phyloP scores from a whole-genome alignment of 805 yeast species.

The Lipomyces mesembrius region DNA sequence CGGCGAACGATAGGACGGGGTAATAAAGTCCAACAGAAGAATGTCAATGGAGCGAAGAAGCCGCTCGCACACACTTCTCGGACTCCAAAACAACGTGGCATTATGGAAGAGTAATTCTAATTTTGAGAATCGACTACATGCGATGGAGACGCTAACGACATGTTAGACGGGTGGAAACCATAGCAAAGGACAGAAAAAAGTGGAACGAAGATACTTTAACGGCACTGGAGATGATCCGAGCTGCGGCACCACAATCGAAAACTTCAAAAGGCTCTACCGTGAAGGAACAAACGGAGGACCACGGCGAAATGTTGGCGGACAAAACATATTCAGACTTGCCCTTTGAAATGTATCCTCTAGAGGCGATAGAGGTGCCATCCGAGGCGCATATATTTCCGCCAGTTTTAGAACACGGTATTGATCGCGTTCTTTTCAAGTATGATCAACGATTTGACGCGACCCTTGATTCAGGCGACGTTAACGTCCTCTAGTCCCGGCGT shows the following conservation, averaged over 20 bases:
- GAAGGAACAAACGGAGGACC: background rate
- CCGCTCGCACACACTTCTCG: background rate
- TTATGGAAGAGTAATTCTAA: background rate
- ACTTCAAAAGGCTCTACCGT: background rate
- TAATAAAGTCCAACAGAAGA: background rate
- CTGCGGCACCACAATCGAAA: background rate
- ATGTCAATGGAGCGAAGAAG: background rate
- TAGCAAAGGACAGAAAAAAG: background rate
- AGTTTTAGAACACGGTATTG: constrained; percentile 66
- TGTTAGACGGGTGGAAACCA: background rate
- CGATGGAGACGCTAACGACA: background rate
- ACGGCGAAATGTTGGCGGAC: background rate
- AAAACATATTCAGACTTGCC: background rate
- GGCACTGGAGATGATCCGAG: background rate
- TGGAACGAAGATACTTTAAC: background rate
- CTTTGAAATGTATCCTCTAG: background rate
- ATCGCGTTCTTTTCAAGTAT: constrained; percentile 62
- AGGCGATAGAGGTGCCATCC: constrained; percentile 2
- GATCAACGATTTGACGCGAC: background rate
- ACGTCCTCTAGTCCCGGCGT: constrained; percentile 65
- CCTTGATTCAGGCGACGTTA: background rate
- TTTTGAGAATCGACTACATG: background rate
- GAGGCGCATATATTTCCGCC: constrained; percentile 30
- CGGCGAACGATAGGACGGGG: background rate
- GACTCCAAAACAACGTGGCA: background rate